These are phyloP conservation scores for Mycena polygramma DNA, from an alignment of 768 basidiomycete species.

Conservation along the genomic window DNA sequence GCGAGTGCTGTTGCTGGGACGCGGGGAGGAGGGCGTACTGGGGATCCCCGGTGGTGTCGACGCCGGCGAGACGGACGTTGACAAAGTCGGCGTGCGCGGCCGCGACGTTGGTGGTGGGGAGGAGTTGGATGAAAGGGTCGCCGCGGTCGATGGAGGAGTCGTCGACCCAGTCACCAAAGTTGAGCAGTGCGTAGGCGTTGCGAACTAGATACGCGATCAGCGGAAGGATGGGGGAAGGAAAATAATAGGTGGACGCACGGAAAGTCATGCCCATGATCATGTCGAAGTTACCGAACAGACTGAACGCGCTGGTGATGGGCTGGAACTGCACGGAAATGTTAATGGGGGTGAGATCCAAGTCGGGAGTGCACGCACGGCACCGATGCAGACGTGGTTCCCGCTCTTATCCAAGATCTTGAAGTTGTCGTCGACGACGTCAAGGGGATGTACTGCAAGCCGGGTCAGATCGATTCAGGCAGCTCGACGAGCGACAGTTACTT, in stretches of 20 bases:
- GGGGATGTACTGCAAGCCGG: conserved; percentile 36
- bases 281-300: conserved; percentile 62
- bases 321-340: conserved; percentile 62
- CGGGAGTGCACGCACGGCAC: conserved; percentile 38
- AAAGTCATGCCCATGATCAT: conserved; percentile 83
- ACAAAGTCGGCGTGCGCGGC: conserved; percentile 56
- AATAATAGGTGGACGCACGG: conserved; percentile 54
- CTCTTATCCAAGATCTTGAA: conserved; percentile 46
- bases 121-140: conserved; percentile 73
- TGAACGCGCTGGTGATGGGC: conserved; percentile 66
- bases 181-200: conserved; percentile 73
- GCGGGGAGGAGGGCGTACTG: conserved; percentile 62
- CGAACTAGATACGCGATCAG: conserved; percentile 60
- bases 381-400: conserved; percentile 54
- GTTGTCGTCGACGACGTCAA: conserved; percentile 44
- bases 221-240: not conserved
- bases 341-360: too few relatives aligned
- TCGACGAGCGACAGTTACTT: conserved; percentile 51
- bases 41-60: conserved; percentile 56
- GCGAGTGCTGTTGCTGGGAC: conserved; percentile 42
- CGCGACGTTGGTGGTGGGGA: conserved; percentile 64
- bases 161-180: conserved; percentile 74
- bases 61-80: conserved; percentile 48
- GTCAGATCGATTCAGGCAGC: conserved; percentile 5
- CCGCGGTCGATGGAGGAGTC: conserved; percentile 52